Evolutionary conservation across 192 early-diverging fungal species (phyloP).

Genomic region (Podila epigama): DNA sequence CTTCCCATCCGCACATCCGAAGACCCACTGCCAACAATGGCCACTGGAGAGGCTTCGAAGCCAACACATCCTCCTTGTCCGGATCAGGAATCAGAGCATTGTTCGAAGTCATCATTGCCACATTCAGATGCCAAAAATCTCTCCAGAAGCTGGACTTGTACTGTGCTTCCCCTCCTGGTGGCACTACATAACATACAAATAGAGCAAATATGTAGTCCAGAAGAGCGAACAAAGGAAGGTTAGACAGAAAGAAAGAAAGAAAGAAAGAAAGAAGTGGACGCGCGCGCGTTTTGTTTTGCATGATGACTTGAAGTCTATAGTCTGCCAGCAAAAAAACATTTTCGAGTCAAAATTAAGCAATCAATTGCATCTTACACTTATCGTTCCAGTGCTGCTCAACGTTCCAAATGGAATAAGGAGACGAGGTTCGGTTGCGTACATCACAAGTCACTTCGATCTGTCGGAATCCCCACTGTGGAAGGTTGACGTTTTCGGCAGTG

Average conservation of each 20-base stretch:
- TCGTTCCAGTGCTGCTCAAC: conserved; percentile 87
- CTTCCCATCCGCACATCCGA: conserved; percentile 94
- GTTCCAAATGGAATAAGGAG: conserved; percentile 90
- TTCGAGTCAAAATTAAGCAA: conserved; percentile 8
- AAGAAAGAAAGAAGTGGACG: neutral
- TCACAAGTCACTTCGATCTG: conserved; percentile 94
- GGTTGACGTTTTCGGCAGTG: conserved; percentile 71
- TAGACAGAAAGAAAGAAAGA: conserved; percentile 6
- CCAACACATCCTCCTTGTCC: conserved; percentile 87
- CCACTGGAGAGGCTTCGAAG: conserved; percentile 89
- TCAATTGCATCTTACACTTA: conserved; percentile 55
- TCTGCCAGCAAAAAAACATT: neutral
- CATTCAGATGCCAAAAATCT: conserved; percentile 90
- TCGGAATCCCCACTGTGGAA: conserved; percentile 97
- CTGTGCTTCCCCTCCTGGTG: conserved; percentile 64
- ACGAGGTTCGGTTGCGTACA: conserved; percentile 60
- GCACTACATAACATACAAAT: conserved; percentile 61
- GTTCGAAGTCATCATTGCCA: conserved; percentile 96
- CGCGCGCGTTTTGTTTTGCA: neutral
- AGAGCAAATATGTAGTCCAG: too few relatives aligned
- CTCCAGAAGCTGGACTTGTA: conserved; percentile 81
- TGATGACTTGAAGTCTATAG: too few relatives aligned
- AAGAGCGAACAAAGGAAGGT: too few relatives aligned
- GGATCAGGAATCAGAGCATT: conserved; percentile 93
- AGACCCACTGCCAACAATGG: conserved; percentile 86